Evolutionary conservation across 768 basidiomycete species (phyloP).

Genomic region (Rickenella mellea): DNA sequence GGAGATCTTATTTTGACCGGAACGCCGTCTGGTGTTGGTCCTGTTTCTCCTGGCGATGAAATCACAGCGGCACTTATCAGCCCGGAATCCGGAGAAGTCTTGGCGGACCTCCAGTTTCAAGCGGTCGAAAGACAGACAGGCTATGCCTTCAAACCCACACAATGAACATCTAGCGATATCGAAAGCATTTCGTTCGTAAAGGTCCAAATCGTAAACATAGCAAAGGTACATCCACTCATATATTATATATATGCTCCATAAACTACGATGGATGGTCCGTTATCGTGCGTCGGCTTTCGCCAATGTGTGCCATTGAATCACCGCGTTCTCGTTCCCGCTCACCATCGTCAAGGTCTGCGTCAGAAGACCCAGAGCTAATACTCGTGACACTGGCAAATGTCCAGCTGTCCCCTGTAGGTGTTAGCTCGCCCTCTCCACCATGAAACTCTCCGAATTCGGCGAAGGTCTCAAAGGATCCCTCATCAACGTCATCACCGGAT

Average conservation of each 20-base stretch:
- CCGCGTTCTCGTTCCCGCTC: background rate
- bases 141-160: conserved; percentile 36
- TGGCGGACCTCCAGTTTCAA: conserved; percentile 57
- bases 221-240: too few relatives aligned
- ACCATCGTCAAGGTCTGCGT: background rate
- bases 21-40: conserved; percentile 87
- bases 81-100: conserved; percentile 34
- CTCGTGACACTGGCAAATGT: conserved; percentile 40
- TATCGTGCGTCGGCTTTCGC: too few relatives aligned
- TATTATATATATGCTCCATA: background rate
- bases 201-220: too few relatives aligned
- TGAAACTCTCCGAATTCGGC: conserved; percentile 76
- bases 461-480: conserved; percentile 54
- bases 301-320: too few relatives aligned
- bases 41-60: conserved; percentile 63
- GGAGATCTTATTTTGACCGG: conserved; percentile 89
- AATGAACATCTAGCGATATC: background rate
- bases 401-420: conserved; percentile 65
- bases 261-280: background rate
- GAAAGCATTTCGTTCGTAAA: background rate
- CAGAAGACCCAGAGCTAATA: background rate
- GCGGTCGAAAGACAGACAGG: conserved; percentile 63
- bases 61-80: conserved; percentile 67
- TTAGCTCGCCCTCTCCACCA: conserved; percentile 33
- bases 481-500: conserved; percentile 53